Base-by-base conservation (phyloP, 192 early-diverging fungal species). In the Coemansia nantahalensis region DNA sequence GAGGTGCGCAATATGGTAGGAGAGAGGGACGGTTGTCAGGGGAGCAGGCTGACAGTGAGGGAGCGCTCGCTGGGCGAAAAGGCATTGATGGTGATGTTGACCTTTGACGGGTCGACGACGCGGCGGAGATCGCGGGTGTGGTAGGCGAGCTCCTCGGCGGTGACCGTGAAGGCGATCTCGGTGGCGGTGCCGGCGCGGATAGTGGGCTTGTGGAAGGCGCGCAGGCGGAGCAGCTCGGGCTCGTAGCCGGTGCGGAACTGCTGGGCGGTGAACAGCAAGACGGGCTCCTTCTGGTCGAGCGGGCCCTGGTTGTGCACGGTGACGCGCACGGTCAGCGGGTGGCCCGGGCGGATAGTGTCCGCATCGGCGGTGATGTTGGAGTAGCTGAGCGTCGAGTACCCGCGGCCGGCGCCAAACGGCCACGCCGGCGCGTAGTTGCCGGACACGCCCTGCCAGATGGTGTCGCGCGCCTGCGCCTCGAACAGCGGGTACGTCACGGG, bases 401-500 rank as follows among this genome's bases (percentile, higher is more conserved):
- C 75, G 5, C 83, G 47, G 11, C 84, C 83, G 19, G 67, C 66
- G 18, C 81, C 72, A 39, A 86, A 86, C 5, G 82, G 49, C 36
- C 68, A 86, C n/a, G 72, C 54, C 3, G 80, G 83, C 11, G 71
- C 54, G 47, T 83, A 83, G 48, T 80, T 77, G 13, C 50, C 42
- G 28, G 39, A 23, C 2, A 55, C 24, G 15, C 62, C 55, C 40
- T 77, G 68, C 78, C 78, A 80, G 31, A 70, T 55, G 16, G 68
- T 68, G 35, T 55, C 56, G 13, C 39, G 50, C 11, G 65, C 45
- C 44, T 80, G 63, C 39, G 59, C 59, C 23, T 74, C 60, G 61
- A 77, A 49, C 12, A 59, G 62, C 1, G 83, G 84, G 55, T 82
- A 86, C 8, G 83, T 80, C 48, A 81, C 72, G 4, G 84, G 82